Conservation (phyloP, 1,139 yeast genomes). For the Candida tropicalis region DNA sequence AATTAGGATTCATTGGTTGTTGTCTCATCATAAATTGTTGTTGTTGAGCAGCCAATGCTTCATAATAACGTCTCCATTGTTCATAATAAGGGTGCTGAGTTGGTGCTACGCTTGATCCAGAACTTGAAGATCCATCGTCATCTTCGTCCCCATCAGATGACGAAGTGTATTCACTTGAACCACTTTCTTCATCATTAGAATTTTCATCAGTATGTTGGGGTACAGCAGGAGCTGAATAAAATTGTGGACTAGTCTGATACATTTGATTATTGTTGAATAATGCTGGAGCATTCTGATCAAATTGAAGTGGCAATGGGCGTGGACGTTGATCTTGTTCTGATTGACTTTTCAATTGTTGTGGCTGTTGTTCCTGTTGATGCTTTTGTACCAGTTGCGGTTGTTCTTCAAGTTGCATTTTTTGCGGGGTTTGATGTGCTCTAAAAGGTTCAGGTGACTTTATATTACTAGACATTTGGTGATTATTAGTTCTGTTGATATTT, state of each 20-base stretch:
- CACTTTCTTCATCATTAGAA: slow-evolving; percentile 1
- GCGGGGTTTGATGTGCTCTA: not conserved
- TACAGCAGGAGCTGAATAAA: not conserved
- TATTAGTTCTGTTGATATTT: not conserved
- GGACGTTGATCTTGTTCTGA: too few relatives aligned
- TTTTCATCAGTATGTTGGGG: slow-evolving; percentile 6
- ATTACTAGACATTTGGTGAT: not conserved
- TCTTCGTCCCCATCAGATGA: slow-evolving; percentile 15
- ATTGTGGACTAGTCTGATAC: slow-evolving; percentile 3
- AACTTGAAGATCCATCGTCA: slow-evolving; percentile 17
- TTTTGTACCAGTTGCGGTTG: not conserved
- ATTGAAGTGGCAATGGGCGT: too few relatives aligned
- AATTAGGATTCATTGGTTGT: slow-evolving; percentile 14
- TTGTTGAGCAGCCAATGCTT: slow-evolving; percentile 27
- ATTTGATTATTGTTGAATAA: not conserved
- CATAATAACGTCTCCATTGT: slow-evolving; percentile 34
- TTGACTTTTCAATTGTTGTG: too few relatives aligned
- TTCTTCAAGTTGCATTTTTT: not conserved
- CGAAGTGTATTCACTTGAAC: not conserved
- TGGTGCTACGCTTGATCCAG: slow-evolving; percentile 15
- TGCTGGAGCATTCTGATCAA: too few relatives aligned
- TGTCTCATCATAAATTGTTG: slow-evolving; percentile 20
- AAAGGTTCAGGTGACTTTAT: not conserved
- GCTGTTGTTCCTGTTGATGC: not conserved
- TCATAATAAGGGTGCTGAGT: slow-evolving; percentile 28